Percentiles rank a stretch among this genome's conserved stretches.
Evolutionary conservation across 169 alveolate species (phyloP).

Genomic region (Amoebophrya sp.): DNA sequence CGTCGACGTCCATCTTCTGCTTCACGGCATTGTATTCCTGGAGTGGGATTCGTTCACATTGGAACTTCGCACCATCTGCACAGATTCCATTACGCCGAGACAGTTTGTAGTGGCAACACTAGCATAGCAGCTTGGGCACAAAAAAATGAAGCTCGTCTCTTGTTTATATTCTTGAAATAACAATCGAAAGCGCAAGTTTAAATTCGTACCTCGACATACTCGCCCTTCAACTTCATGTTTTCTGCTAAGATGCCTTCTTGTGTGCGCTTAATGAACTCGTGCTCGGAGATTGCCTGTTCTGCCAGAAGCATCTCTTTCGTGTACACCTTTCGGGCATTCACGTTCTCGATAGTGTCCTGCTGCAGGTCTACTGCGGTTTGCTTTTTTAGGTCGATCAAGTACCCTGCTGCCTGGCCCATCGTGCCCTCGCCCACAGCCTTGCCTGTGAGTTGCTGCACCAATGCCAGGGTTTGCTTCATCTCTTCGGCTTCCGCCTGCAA

Average conservation of each 20-base stretch:
- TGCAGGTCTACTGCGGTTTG: neutral
- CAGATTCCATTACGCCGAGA: too few relatives aligned
- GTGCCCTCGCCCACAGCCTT: neutral
- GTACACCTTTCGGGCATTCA: neutral
- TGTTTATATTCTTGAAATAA: too few relatives aligned
- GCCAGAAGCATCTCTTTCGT: neutral
- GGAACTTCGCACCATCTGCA: too few relatives aligned
- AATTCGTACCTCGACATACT: neutral
- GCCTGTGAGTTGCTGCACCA: neutral
- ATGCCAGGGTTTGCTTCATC: neutral
- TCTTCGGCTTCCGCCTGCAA: neutral
- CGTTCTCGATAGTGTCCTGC: neutral
- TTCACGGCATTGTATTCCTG: neutral
- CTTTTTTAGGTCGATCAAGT: neutral
- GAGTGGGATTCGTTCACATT: too few relatives aligned
- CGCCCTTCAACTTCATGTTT: neutral
- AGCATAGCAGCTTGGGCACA: too few relatives aligned
- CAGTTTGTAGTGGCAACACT: too few relatives aligned
- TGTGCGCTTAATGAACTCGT: neutral
- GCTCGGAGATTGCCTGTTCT: neutral
- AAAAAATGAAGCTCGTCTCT: too few relatives aligned
- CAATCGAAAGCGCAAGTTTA: too few relatives aligned
- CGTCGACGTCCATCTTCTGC: neutral
- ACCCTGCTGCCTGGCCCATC: neutral
- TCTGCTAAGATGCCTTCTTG: neutral